A percentile compares a stretch with the other conserved stretches of the same genome.
These are phyloP conservation scores for Penicillium corylophilum DNA, from an alignment of 2,329 filamentous ascomycete genomes.

Conservation along the genomic window DNA sequence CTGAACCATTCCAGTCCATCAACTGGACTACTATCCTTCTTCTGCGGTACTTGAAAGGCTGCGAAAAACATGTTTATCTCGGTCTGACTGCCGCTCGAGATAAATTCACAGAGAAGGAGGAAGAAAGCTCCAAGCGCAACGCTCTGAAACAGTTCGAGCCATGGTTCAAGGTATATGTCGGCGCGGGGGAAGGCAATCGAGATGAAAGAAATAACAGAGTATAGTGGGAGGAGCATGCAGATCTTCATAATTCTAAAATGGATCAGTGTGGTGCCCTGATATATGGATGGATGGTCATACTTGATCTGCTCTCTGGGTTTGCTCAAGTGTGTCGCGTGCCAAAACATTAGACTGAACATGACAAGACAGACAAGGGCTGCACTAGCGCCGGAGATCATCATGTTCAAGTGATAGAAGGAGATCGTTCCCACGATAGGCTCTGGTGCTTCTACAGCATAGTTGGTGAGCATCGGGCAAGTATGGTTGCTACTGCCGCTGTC, in stretches of 20 bases:
- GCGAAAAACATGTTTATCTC: constrained; percentile 38
- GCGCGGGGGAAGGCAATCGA: constrained; percentile 38
- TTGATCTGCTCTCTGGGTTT: constrained; percentile 45
- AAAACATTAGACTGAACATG: constrained; percentile 32
- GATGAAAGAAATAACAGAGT: constrained; percentile 42
- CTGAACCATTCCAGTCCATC: constrained; percentile 30
- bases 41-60: constrained; percentile 30
- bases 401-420: constrained; percentile 37
- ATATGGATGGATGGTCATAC: constrained; percentile 18
- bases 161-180: constrained; percentile 43
- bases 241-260: constrained; percentile 43
- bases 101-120: constrained; percentile 41
- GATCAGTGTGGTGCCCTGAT: neutral
- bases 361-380: constrained; percentile 32
- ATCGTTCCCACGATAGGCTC: constrained; percentile 21
- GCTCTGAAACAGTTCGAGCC: constrained; percentile 42
- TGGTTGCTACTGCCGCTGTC: too few relatives aligned
- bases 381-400: constrained; percentile 39
- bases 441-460: constrained; percentile 5
- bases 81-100: constrained; percentile 36
- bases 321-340: constrained; percentile 42
- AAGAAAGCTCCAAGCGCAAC: constrained; percentile 47
- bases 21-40: constrained; percentile 21
- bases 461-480: too few relatives aligned
- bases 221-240: constrained; percentile 42